Evolutionary conservation across 495 filamentous ascomycete genomes (phyloP), one percentile per base, ranked within the genome.

Genomic region (Xylaria castorea): DNA sequence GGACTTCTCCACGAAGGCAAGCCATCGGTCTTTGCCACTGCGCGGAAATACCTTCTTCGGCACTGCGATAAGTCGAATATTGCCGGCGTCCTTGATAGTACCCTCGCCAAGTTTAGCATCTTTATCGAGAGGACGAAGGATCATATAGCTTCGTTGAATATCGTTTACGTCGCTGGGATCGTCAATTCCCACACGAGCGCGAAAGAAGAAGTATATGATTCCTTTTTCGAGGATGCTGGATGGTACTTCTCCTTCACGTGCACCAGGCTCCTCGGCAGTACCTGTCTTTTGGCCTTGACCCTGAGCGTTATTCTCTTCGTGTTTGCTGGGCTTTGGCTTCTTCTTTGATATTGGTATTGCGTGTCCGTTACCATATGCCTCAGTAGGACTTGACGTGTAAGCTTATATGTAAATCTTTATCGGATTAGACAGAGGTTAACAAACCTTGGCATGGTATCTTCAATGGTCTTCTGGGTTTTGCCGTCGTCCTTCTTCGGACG

Each of bases 151-250:
- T 71, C 93, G 92, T 30, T 92, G 88, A 51, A 97, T 86, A 40
- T 97, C 94, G 48, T 84, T 77, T 9, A 94, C 81, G 70, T 85
- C 81, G n/a, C 90, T 85, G 12, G 95, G 91, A 14, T 94, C 88
- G 16, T 93, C 87, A 25, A 93, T 86, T 68, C 87, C 88, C 66
- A 97, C 93, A 32, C 93, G 90, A 12, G 89, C 89, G 53, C 94
- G 91, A 78, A 91, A 91, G 85, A 97, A 97, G 87, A 97, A 97
- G 85, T 97, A 97, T 74, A 98, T 92, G 74, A 97, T 87, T 3
- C 95, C 95, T 75, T 97, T 97, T 77, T 98, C 95, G 14, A 97
- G 85, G 36, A 96, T 89, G 67, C 84, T 93, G n/a, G 92, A 91
- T 0, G 94, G 89, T 7, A 90, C 83, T 30, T 80, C 71, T 75